A percentile compares a stretch with the other conserved stretches of the same genome.
These are phyloP conservation scores for Neofusicoccum sp. DNA, from an alignment of 2,329 filamentous ascomycete genomes.

Conservation along the genomic window DNA sequence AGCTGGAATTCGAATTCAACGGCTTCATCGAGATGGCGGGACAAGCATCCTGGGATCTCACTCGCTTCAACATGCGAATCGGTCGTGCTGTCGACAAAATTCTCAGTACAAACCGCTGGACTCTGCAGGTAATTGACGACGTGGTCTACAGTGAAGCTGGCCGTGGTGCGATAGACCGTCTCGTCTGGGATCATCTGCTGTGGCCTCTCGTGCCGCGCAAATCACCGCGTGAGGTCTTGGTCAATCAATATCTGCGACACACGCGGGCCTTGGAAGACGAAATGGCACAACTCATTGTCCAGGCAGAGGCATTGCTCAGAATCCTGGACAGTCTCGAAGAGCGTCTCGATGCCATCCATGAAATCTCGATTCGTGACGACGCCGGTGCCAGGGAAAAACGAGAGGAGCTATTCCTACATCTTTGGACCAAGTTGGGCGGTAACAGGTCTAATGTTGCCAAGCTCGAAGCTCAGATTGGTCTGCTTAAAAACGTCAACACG, in stretches of 20 bases:
- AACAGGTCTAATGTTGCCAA: constrained; percentile 62
- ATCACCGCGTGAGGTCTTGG: constrained; percentile 51
- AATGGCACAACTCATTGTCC: constrained; percentile 64
- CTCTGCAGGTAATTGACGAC: constrained; percentile 36
- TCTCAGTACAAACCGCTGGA: constrained; percentile 74
- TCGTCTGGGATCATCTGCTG: constrained; percentile 33
- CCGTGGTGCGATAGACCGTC: constrained; percentile 37
- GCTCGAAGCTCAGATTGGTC: constrained; percentile 60
- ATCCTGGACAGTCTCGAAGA: constrained; percentile 68
- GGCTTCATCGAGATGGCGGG: constrained; percentile 70
- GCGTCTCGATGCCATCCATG: constrained; percentile 67
- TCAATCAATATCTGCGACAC: constrained; percentile 74
- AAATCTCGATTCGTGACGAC: constrained; percentile 64
- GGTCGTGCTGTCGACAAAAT: constrained; percentile 72
- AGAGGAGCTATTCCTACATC: constrained; percentile 64
- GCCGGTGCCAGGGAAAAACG: constrained; percentile 57
- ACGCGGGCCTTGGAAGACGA: constrained; percentile 67
- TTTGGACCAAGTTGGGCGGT: constrained; percentile 74
- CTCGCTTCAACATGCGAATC: constrained; percentile 74
- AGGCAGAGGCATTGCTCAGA: constrained; percentile 66
- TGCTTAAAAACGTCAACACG: constrained; percentile 63
- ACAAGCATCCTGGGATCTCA: constrained; percentile 64
- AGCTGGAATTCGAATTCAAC: constrained; percentile 73
- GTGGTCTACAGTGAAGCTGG: constrained; percentile 30
- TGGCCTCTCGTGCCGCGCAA: constrained; percentile 37